Evolutionary conservation across 1,284 basidiomycete genomes (phyloP), one percentile per base, ranked within the genome.

Genomic region (Cryptococcus floricola): DNA sequence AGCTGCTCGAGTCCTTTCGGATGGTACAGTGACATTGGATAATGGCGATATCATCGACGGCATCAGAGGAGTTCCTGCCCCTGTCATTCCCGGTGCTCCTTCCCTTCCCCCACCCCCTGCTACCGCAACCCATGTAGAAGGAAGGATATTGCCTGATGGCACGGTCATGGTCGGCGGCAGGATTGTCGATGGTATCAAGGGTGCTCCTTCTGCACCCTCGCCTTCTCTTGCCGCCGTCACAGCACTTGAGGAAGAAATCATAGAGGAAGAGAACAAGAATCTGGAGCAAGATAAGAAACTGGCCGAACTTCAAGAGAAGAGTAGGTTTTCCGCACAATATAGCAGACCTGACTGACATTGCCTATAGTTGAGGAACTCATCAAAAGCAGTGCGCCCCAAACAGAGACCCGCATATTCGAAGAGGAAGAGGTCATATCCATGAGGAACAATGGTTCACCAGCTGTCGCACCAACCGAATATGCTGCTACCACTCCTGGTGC

Each of bases 31-130:
- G 3, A 62, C 70, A 42, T 61, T 76, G n/a, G 55, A 56, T n/a
- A 69, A 74, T 31, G 74, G 74, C 28, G 68, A 70, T 60, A 65
- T 76, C 18, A 67, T 76, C 14, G 72, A 76, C 54, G 73, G 71
- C 23, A 67, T 75, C 23, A 59, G 69, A 44, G 72, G 70, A 43
- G 70, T 66, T 31, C 56, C 56, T 13, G 60, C 59, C 18, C 59
- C 60, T 9, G 49, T 51, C 5, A 50, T 56, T n/a, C 41, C 51
- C 4, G 63, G 62, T 31, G 58, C 53, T 28, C 53, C 60, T 8
- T 43, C 62, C 0, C 56, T 58, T 14, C 61, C 60, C 7, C 60
- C 65, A 6, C 61, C 66, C 8, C 64, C 68, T 14, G 60, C 64
- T 1, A 47, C 63, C 5, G 62, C 59, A 4, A 53, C 53, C 34